These are phyloP conservation scores for Rubia peregrina DNA, from an alignment of 305 asterid genomes.

Conservation along the genomic window DNA sequence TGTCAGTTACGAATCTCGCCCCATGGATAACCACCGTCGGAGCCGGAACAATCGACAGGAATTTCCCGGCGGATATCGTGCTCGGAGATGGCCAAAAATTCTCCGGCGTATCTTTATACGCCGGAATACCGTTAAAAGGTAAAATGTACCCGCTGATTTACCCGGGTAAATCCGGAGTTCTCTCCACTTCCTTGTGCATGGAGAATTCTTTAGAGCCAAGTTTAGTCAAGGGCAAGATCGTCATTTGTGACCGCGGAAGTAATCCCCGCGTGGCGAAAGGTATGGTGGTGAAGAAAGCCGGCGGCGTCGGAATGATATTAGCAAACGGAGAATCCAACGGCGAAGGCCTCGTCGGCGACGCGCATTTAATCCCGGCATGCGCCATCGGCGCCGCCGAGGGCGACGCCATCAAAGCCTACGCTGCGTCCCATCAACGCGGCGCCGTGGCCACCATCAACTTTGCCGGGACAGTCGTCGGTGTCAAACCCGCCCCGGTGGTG, in stretches of 20 bases:
- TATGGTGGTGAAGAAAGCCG: slow-evolving; percentile 76
- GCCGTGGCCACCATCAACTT: slow-evolving; percentile 65
- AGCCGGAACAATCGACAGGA: slow-evolving; percentile 81
- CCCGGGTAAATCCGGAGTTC: slow-evolving; percentile 80
- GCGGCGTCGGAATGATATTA: slow-evolving; percentile 89
- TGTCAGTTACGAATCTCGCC: slow-evolving; percentile 90
- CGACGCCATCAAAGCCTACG: slow-evolving; percentile 52
- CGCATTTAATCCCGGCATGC: slow-evolving; percentile 76
- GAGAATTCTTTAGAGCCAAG: slow-evolving; percentile 74
- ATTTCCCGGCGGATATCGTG: slow-evolving; percentile 71
- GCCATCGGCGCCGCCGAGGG: slow-evolving; percentile 71
- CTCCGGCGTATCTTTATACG: slow-evolving; percentile 71
- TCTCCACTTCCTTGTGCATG: slow-evolving; percentile 90
- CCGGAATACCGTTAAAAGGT: slow-evolving; percentile 56
- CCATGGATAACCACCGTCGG: slow-evolving; percentile 96
- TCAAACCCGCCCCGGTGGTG: slow-evolving; percentile 88
- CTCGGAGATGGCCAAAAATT: slow-evolving; percentile 58
- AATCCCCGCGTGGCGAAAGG: slow-evolving; percentile 91
- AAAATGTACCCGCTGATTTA: slow-evolving; percentile 68
- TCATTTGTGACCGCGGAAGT: slow-evolving; percentile 91
- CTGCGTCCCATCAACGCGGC: slow-evolving; percentile 28
- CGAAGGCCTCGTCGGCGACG: slow-evolving; percentile 90
- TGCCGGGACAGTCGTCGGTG: slow-evolving; percentile 64
- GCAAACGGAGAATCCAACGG: slow-evolving; percentile 77
- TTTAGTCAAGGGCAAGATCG: slow-evolving; percentile 62